Percentiles rank a stretch among this genome's conserved stretches.
These are phyloP conservation scores for Rubia balearica DNA, from an alignment of 305 asterid genomes.

Conservation along the genomic window DNA sequence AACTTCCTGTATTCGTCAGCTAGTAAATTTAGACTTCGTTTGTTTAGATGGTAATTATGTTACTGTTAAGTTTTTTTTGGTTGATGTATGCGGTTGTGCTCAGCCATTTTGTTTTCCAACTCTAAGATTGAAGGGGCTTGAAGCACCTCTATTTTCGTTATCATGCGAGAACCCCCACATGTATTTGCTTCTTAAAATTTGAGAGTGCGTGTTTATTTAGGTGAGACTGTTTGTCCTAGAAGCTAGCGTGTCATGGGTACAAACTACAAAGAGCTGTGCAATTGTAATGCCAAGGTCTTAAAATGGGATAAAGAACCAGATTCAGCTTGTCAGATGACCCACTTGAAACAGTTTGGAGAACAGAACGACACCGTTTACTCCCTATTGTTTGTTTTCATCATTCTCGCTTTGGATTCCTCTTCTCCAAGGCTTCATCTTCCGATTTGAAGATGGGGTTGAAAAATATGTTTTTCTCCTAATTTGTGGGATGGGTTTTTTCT, in stretches of 20 bases:
- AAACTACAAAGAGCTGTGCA: background rate
- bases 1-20: background rate
- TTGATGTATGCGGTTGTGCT: background rate
- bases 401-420: background rate
- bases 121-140: background rate
- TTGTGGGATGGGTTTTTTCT: background rate
- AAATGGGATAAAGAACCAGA: background rate
- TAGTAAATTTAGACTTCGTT: background rate
- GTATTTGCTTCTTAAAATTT: background rate
- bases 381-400: background rate
- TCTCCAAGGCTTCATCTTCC: background rate
- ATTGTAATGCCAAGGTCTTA: background rate
- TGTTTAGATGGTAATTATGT: background rate
- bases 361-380: background rate
- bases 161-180: background rate
- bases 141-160: background rate
- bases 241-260: background rate
- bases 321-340: background rate
- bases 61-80: background rate
- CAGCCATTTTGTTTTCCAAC: background rate
- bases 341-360: background rate
- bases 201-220: background rate
- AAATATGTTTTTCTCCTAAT: background rate
- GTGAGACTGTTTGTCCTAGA: background rate
- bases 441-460: background rate